Evolutionary conservation across 2,329 filamentous ascomycete species (phyloP), one percentile per base, ranked within the genome.

Genomic region (Dactylellina cionopaga): DNA sequence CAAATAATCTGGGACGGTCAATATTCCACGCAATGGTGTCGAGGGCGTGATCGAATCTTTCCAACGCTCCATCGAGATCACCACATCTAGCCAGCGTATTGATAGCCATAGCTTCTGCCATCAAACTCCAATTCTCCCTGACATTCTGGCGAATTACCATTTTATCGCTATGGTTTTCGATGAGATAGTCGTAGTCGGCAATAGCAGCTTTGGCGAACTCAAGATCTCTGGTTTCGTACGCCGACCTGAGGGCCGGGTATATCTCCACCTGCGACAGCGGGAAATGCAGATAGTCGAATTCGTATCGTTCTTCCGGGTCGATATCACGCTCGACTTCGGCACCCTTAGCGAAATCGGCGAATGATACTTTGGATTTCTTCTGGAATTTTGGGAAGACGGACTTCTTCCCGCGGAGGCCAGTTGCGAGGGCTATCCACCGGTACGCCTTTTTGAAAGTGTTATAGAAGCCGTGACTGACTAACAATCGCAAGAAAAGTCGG

Each of bases 371-470:
- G 2, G 25, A 11, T n/a, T 64, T 54, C 37, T 35, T 15, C n/a
- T 54, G 43, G 33, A 33, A 64, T 1, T 10, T 37, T 17, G 59
- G 33, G 22, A 64, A 64, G 13, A 64, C 25, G 1, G 59, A 52
- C 19, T 54, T 25, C n/a, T 19, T 52, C 9, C 47, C 47, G 2
- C 59, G 33, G 31, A 64, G 35, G n/a, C 59, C 59, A 15, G 59
- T 64, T 3, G 47, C 46, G 3, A 64, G 46, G 3, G 59, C 59
- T 25, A 64, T 15, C 19, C 27, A 64, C 10, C 59, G 59, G 27
- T 64, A 64, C 5, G 59, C 59, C 24, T 64, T 64, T 39, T 64
- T 64, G 47, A 64, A 64, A 5, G 59, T 64, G 5, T 64, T 29
- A 22, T 64, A 44, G 37, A 54, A 64, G 31, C 47, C 35, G n/a